A percentile compares a stretch with the other conserved stretches of the same genome.
Evolutionary conservation across 2,329 filamentous ascomycete species (phyloP).

Genomic region (Fusarium falciforme): DNA sequence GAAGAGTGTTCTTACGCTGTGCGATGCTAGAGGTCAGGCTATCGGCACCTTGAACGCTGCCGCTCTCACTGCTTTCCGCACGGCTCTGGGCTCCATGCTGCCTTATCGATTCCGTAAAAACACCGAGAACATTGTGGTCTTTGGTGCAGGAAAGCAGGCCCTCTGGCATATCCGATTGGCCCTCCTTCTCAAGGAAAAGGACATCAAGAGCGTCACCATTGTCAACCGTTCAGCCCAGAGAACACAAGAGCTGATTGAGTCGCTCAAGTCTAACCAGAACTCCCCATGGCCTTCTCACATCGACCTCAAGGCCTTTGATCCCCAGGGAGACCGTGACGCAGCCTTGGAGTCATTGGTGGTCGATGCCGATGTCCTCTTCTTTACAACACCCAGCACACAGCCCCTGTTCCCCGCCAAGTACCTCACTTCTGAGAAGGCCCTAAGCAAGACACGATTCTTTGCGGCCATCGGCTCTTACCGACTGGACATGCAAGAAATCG

Average conservation of each 20-base stretch:
- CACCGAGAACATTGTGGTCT: slow-evolving; percentile 67
- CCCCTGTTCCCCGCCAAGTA: slow-evolving; percentile 43
- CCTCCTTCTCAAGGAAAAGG: slow-evolving; percentile 59
- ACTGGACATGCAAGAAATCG: slow-evolving; percentile 49
- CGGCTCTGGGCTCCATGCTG: slow-evolving; percentile 71
- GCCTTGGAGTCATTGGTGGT: slow-evolving; percentile 34
- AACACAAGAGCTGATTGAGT: slow-evolving; percentile 36
- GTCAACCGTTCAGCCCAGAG: slow-evolving; percentile 48
- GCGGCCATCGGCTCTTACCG: slow-evolving; percentile 48
- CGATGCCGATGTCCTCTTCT: slow-evolving; percentile 46
- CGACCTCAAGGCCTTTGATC: slow-evolving; percentile 23
- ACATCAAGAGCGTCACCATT: slow-evolving; percentile 45
- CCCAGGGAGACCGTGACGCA: slow-evolving; percentile 7
- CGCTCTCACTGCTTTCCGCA: slow-evolving; percentile 77
- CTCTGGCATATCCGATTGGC: slow-evolving; percentile 79
- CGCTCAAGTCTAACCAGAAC: slow-evolving; percentile 14
- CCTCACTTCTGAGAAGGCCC: slow-evolving; percentile 35
- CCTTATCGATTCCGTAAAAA: slow-evolving; percentile 56
- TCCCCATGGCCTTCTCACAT: slow-evolving; percentile 31
- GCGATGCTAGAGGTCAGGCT: slow-evolving; percentile 67
- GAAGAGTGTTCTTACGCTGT: slow-evolving; percentile 65
- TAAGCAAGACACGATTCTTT: slow-evolving; percentile 42
- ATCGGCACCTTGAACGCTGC: slow-evolving; percentile 74
- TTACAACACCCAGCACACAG: slow-evolving; percentile 46
- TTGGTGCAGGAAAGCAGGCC: slow-evolving; percentile 77